These are phyloP conservation scores for Tolypocladium endophyticum DNA, from an alignment of 2,329 filamentous ascomycete species.

Conservation along the genomic window DNA sequence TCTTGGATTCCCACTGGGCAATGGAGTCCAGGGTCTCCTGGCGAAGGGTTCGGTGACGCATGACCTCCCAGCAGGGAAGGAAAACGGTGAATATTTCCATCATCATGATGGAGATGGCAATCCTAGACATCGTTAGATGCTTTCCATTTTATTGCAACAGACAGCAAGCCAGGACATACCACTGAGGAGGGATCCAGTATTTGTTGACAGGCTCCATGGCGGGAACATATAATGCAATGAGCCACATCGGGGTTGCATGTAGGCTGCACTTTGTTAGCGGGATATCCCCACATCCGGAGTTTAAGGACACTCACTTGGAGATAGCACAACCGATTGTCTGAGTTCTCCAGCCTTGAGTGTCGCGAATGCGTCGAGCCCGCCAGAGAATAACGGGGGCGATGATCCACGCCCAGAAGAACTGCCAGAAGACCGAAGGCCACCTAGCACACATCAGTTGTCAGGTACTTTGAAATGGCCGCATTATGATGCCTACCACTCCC, in stretches of 20 bases:
- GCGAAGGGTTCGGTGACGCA: constrained; percentile 26
- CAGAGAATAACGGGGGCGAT: constrained; percentile 49
- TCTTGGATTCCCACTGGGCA: constrained; percentile 30
- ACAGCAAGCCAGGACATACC: constrained; percentile 43
- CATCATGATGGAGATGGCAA: constrained; percentile 43
- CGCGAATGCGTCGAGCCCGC: constrained; percentile 48
- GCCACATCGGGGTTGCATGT: constrained; percentile 54
- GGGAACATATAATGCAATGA: constrained; percentile 43
- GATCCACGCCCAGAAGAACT: constrained; percentile 49
- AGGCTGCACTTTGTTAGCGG: constrained; percentile 28
- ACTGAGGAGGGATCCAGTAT: constrained; percentile 47
- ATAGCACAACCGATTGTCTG: constrained; percentile 45
- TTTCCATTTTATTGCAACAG: constrained; percentile 13
- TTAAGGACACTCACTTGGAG: constrained; percentile 23
- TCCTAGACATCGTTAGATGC: constrained; percentile 14
- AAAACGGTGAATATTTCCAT: constrained; percentile 53
- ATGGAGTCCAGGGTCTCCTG: constrained; percentile 33
- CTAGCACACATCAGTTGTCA: constrained; percentile 12
- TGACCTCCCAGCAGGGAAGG: constrained; percentile 49
- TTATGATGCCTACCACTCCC: constrained; percentile 43
- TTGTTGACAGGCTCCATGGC: constrained; percentile 38
- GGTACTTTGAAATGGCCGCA: too few relatives aligned
- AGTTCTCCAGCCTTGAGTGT: constrained; percentile 53
- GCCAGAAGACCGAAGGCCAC: constrained; percentile 51
- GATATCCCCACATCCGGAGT: background rate